Evolutionary conservation across 1,139 yeast genomes (phyloP), one percentile per base, ranked within the genome.

Genomic region (Taiozyma onychis): DNA sequence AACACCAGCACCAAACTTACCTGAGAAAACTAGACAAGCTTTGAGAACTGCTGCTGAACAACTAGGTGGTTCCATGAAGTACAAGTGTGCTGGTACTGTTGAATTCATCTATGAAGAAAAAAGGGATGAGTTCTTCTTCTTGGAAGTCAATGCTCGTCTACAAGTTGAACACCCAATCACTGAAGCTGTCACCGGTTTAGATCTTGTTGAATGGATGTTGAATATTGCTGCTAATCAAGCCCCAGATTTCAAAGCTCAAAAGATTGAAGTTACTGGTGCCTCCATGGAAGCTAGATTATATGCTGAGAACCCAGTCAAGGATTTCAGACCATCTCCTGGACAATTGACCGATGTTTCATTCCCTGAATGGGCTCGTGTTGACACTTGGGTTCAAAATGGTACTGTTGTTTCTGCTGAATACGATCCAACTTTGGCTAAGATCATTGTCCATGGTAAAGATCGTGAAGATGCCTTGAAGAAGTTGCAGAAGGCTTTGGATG

Each of bases 121-220:
- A 51, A 75, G 95, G 59, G 95, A 90, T 63, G 95, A 86, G 65
- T 93, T 90, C 66, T 93, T 91, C 74, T 93, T 93, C 71, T 75
- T 93, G 64, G 99, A 93, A 70, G 97, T 93, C 61, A 93, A 93
- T 67, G 96, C 99, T 11, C 83, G 99, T 68, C 78, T 93, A 59
- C 99, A 93, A 71, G 99, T 93, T 46, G 99, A 93, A 71, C 98
- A 93, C 68, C 98, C 98, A 44, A 85, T 93, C 60, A 93, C 99
- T 32, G 99, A 93, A 71, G 78, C 84, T 82, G 96, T 88, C 32
- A 89, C 97, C 28, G 97, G 97, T 4, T 72, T 90, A 49, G 99
- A 93, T 68, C 76, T 93, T 58, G 98, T 93, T 27, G 97, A 93
- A 69, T 88, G 97, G 97, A 91, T 93, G 98, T 73, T 93, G 57